Evolutionary conservation across 179 eudicot species (phyloP), one percentile per base, ranked within the genome.

Genomic region (Sideroxylon spinosum): DNA sequence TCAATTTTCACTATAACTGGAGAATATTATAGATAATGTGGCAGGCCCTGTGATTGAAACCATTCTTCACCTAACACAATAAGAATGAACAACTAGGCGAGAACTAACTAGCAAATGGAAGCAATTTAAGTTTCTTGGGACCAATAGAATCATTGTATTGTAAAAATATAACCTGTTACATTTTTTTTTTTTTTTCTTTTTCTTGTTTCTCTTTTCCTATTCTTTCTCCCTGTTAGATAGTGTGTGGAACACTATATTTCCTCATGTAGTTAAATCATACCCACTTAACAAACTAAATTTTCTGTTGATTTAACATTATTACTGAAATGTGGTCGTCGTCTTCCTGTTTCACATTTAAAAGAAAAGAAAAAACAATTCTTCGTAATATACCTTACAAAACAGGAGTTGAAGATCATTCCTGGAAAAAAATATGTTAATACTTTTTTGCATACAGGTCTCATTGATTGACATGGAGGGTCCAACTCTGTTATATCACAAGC

Each of bases 391-490:
- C 44, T 37, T 37, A 37, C 44, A 37, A 37, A 37, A 37, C 44
- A 37, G 44, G 44, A 37, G 5, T 4, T 12, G 74, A 52, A 71
- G 37, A 37, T 19, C 57, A 48, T 29, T 26, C 19, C 28, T 28
- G 53, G 19, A 55, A 55, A 26, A 8, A 72, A 26, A 69, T 66
- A 28, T 66, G 28, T 19, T n/a, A 3, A 52, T 52, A 68, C 66
- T 22, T 59, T 17, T 37, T 53, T 62, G 14, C 49, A 17, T 78
- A 71, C 95, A 95, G 99, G 89, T 93, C 74, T 88, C 91, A 55
- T 79, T 95, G 25, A 85, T 95, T 73, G 91, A 93, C 76, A 78
- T 87, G 72, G 98, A 92, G 76, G 93, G 93, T n/a, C 85, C 84
- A 25, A 80, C 81, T 25, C 60, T 90, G 44, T 57, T 93, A 80